Conservation (phyloP, 2,329 filamentous ascomycete species). For the Sordariomycetes sp. region DNA sequence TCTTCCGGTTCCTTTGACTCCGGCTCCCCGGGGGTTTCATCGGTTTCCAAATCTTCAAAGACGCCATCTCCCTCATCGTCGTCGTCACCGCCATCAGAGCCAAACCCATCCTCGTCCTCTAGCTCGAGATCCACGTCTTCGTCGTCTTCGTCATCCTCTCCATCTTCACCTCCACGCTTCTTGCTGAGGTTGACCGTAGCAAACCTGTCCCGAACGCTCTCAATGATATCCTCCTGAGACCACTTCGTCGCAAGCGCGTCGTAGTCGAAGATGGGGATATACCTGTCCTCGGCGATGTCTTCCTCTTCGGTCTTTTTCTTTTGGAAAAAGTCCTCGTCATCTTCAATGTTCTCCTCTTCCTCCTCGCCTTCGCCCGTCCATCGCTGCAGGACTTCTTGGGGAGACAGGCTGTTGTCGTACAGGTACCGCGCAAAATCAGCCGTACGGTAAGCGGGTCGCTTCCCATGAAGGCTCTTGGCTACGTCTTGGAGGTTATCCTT, state of each 20-base stretch:
- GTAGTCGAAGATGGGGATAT: slow-evolving; percentile 72
- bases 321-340: slow-evolving; percentile 56
- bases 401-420: slow-evolving; percentile 72
- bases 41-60: slow-evolving; percentile 79
- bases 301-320: slow-evolving; percentile 54
- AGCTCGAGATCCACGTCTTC: slow-evolving; percentile 43
- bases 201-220: slow-evolving; percentile 65
- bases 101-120: slow-evolving; percentile 39
- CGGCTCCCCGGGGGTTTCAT: slow-evolving; percentile 43
- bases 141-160: slow-evolving; percentile 15
- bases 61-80: slow-evolving; percentile 66
- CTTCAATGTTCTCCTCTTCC: slow-evolving; percentile 32
- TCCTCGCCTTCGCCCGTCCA: slow-evolving; percentile 61
- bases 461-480: slow-evolving; percentile 60
- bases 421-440: slow-evolving; percentile 77
- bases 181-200: slow-evolving; percentile 46
- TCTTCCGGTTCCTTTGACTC: slow-evolving; percentile 26
- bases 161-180: slow-evolving; percentile 14
- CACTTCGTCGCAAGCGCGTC: slow-evolving; percentile 75
- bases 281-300: slow-evolving; percentile 68
- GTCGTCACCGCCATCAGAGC: slow-evolving; percentile 43
- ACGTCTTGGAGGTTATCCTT: slow-evolving; percentile 76
- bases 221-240: slow-evolving; percentile 68
- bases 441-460: slow-evolving; percentile 63
- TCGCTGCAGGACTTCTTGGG: slow-evolving; percentile 62